Conservation (phyloP, 371 early-diverging fungal genomes). For the Thermomucor indicae-seudaticae region DNA sequence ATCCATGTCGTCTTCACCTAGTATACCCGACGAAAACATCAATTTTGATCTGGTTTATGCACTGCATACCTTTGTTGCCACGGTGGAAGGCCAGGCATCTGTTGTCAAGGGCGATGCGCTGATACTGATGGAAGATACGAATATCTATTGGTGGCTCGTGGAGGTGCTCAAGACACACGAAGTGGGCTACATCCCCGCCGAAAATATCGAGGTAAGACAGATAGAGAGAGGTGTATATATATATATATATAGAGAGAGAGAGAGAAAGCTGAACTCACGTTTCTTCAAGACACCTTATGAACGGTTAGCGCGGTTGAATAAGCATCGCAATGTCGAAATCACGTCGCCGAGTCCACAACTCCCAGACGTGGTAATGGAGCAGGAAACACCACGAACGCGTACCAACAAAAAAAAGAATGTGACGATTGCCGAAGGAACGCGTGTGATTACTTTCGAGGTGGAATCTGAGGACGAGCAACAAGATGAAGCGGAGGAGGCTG, state of each 20-base stretch:
- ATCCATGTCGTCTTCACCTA: slow-evolving; percentile 54
- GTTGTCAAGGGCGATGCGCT: slow-evolving; percentile 87
- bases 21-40: slow-evolving; percentile 72
- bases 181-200: slow-evolving; percentile 96
- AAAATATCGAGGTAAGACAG: slow-evolving; percentile 80
- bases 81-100: slow-evolving; percentile 90
- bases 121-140: slow-evolving; percentile 90
- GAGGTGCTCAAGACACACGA: slow-evolving; percentile 80
- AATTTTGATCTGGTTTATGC: slow-evolving; percentile 83
- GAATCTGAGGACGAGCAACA: slow-evolving; percentile 35
- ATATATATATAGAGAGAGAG: too few relatives aligned
- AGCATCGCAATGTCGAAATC: slow-evolving; percentile 74
- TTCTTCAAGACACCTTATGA: slow-evolving; percentile 85
- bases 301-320: slow-evolving; percentile 85
- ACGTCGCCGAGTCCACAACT: slow-evolving; percentile 43
- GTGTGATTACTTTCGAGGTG: slow-evolving; percentile 33
- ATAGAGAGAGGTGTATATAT: neutral
- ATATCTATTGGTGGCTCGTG: slow-evolving; percentile 97
- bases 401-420: slow-evolving; percentile 17
- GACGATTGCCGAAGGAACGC: slow-evolving; percentile 25
- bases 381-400: neutral
- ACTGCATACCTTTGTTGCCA: slow-evolving; percentile 91
- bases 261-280: slow-evolving; percentile 3
- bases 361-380: too few relatives aligned
- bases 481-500: neutral